These are phyloP conservation scores for Vanrija sp. DNA, from an alignment of 1,284 basidiomycete genomes.

Conservation along the genomic window DNA sequence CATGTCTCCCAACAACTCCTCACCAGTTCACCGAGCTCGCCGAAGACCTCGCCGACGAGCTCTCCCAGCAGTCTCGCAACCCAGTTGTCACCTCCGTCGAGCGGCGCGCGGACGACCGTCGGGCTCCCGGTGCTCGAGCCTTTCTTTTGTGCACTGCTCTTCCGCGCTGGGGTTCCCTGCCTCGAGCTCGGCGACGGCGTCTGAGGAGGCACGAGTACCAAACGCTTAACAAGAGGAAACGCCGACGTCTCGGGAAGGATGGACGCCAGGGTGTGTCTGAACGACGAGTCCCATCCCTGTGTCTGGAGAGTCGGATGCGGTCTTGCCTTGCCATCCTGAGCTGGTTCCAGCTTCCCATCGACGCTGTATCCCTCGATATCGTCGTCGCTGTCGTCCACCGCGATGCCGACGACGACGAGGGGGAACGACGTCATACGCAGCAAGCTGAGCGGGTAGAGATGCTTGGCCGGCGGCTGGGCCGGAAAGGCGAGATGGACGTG, in stretches of 20 bases:
- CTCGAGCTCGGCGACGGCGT: slow-evolving; percentile 28
- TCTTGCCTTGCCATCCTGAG: slow-evolving; percentile 2
- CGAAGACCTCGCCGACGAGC: slow-evolving; percentile 75
- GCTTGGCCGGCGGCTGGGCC: slow-evolving; percentile 29
- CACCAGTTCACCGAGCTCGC: slow-evolving; percentile 69
- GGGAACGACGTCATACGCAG: slow-evolving; percentile 39
- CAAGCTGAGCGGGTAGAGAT: slow-evolving; percentile 38
- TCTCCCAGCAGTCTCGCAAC: slow-evolving; percentile 80
- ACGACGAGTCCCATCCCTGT: slow-evolving; percentile 22
- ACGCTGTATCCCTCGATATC: slow-evolving; percentile 18
- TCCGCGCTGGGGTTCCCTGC: slow-evolving; percentile 9
- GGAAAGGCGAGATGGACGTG: slow-evolving; percentile 42
- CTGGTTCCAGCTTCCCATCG: not conserved
- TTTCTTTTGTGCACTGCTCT: not conserved
- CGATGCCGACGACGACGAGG: slow-evolving; percentile 41
- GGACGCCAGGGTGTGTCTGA: slow-evolving; percentile 33
- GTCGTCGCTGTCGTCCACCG: slow-evolving; percentile 22
- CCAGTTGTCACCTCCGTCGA: slow-evolving; percentile 51
- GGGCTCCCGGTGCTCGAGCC: slow-evolving; percentile 32
- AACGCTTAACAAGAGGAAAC: slow-evolving; percentile 63
- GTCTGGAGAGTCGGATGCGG: not conserved
- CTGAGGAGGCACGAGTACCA: slow-evolving; percentile 56
- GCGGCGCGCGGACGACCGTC: slow-evolving; percentile 25
- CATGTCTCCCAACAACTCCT: slow-evolving; percentile 4
- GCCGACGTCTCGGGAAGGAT: slow-evolving; percentile 58